Evolutionary conservation across 345 rosid genomes (phyloP).

Genomic region (Corymbia maculata): DNA sequence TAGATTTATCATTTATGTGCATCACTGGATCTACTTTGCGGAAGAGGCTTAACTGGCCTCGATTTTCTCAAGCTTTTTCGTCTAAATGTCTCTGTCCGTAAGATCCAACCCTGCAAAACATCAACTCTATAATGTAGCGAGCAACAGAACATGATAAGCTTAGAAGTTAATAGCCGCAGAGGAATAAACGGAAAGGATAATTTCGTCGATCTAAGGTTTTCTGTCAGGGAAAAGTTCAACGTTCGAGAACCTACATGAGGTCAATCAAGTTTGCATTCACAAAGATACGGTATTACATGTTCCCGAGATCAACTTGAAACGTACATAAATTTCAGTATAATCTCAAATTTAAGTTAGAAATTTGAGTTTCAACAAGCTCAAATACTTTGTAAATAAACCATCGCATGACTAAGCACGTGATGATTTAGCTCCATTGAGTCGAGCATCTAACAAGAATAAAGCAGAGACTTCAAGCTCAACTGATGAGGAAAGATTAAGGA

Average conservation of each 20-base stretch:
- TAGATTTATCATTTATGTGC: not conserved
- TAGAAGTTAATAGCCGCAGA: not conserved
- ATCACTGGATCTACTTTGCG: not conserved
- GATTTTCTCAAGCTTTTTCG: not conserved
- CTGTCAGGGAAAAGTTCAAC: too few relatives aligned
- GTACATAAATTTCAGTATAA: not conserved
- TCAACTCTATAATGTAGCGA: not conserved
- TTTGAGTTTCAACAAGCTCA: not conserved
- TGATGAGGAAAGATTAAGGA: not conserved
- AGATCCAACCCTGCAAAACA: not conserved
- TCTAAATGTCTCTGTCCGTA: not conserved
- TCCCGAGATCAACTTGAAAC: too few relatives aligned
- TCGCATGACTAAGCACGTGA: not conserved
- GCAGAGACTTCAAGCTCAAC: not conserved
- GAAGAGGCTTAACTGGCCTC: not conserved
- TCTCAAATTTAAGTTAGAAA: not conserved
- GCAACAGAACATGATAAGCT: not conserved
- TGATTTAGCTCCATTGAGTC: not conserved
- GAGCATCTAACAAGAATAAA: not conserved
- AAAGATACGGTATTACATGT: not conserved
- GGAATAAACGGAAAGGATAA: too few relatives aligned
- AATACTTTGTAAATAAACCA: not conserved
- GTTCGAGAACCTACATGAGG: not conserved
- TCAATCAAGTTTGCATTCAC: not conserved
- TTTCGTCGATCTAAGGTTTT: too few relatives aligned